These are phyloP conservation scores for Thermothielavioides terrestris DNA, from an alignment of 495 filamentous ascomycete species.

Conservation along the genomic window DNA sequence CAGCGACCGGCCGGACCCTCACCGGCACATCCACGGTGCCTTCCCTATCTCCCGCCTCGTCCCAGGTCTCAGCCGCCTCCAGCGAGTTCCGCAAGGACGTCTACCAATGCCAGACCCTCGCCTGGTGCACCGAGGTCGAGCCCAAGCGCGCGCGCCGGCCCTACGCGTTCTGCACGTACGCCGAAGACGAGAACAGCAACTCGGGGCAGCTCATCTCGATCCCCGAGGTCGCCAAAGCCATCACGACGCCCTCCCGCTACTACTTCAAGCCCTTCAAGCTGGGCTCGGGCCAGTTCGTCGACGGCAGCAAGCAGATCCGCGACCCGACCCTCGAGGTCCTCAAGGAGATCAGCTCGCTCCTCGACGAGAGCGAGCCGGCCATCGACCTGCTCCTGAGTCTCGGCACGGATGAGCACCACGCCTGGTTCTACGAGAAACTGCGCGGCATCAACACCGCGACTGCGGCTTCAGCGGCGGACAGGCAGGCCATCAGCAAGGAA, in stretches of 20 bases:
- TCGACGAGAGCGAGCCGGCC: constrained; percentile 13
- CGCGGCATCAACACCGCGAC: neutral
- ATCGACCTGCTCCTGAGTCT: constrained; percentile 25
- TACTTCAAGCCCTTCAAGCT: constrained; percentile 30
- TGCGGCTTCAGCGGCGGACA: neutral
- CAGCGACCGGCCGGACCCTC: constrained; percentile 1
- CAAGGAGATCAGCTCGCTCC: constrained; percentile 20
- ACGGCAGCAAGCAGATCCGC: constrained; percentile 28
- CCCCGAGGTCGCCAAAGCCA: constrained; percentile 28
- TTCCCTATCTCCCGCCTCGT: neutral
- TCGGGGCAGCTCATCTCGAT: constrained; percentile 17
- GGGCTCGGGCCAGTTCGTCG: constrained; percentile 25
- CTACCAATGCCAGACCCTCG: constrained; percentile 26
- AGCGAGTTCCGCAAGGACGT: constrained; percentile 20
- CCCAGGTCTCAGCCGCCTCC: constrained; percentile 8
- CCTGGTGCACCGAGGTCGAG: constrained; percentile 28
- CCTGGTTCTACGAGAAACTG: constrained; percentile 28
- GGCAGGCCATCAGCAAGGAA: constrained; percentile 11
- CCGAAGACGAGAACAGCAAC: constrained; percentile 20
- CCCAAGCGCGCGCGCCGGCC: constrained; percentile 14
- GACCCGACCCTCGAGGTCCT: constrained; percentile 26
- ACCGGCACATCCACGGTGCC: neutral
- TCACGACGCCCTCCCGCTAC: constrained; percentile 22
- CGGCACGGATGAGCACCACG: constrained; percentile 27
- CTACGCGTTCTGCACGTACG: constrained; percentile 28